A percentile compares a stretch with the other conserved stretches of the same genome.
phyloP scores from a whole-genome alignment of 108 stramenopile species.

The Fragilariopsis cylindrus region DNA sequence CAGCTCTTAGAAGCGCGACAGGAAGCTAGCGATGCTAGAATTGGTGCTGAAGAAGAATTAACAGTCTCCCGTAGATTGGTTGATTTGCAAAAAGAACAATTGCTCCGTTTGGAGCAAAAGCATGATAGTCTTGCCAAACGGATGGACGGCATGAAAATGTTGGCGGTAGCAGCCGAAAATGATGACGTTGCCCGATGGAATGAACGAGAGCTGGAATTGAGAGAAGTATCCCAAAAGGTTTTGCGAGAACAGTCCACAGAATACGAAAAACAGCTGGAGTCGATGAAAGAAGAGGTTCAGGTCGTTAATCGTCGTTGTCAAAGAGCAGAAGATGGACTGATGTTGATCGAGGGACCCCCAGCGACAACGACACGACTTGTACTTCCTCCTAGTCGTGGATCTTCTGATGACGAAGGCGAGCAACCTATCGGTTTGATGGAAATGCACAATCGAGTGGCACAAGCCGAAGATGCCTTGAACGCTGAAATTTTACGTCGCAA shows the following conservation, averaged over 20 bases:
- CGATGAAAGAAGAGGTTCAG: conserved; percentile 47
- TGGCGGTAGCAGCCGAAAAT: conserved; percentile 55
- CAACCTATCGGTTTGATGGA: conserved; percentile 68
- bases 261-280: conserved; percentile 42
- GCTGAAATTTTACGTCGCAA: conserved; percentile 52
- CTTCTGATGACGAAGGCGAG: conserved; percentile 29
- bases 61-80: conserved; percentile 58
- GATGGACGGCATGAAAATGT: conserved; percentile 44
- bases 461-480: conserved; percentile 68
- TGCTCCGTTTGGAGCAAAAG: conserved; percentile 51
- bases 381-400: conserved; percentile 7
- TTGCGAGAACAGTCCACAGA: conserved; percentile 50
- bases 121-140: conserved; percentile 41
- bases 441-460: conserved; percentile 64
- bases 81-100: conserved; percentile 62
- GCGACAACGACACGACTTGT: conserved; percentile 15
- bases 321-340: conserved; percentile 39
- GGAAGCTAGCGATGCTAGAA: conserved; percentile 38
- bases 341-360: conserved; percentile 19
- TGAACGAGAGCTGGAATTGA: conserved; percentile 39
- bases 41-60: conserved; percentile 52
- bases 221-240: conserved; percentile 22
- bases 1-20: conserved; percentile 47
- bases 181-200: conserved; percentile 35
- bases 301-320: conserved; percentile 32